Evolutionary conservation across 805 yeast genomes (phyloP), one percentile per base, ranked within the genome.

Genomic region (Candida coleopterorum): DNA sequence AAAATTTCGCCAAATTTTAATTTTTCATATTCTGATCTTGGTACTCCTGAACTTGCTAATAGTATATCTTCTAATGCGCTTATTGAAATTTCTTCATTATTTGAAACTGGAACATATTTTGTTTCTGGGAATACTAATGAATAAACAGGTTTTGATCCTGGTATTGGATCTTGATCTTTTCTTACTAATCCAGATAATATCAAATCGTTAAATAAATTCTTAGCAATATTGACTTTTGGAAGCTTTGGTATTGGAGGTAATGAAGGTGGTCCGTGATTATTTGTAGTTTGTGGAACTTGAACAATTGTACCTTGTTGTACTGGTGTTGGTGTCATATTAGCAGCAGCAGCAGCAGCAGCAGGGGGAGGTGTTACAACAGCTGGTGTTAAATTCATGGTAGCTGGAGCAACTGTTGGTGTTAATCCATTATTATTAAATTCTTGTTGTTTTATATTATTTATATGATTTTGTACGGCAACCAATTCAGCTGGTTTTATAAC

Each of bases 101-200:
- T n/a, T 26, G 40, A 20, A n/a, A 39, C 29, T 4, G 53, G 49
- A 10, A 41, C 41, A 44, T 52, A 61, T 46, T 62, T 63, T 35
- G 48, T 48, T 29, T 50, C 55, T 10, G 70, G 70, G 24, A 52
- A 48, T 6, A 53, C 52, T 32, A 62, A 47, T 29, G 47, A 46
- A 44, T 63, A 64, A 10, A 39, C 47, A 4, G 69, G 68, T 35
- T 52, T 49, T 9, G 67, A 55, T 9, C 68, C 68, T 5, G 66
- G 65, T 18, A 58, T 58, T 23, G 64, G 60, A 9, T 65, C 63
- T 46, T 65, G 71, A 32, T 67, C 69, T 20, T 58, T 56, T 21
- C 53, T 53, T 4, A 68, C 63, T 29, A 69, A 52, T 3, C 74
- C 74, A 4, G 60, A 51, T 8, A 53, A 48, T 6, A 68, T 42